Evolutionary conservation across 1,139 yeast species (phyloP), one percentile per base, ranked within the genome.

Genomic region (Candida sojae): DNA sequence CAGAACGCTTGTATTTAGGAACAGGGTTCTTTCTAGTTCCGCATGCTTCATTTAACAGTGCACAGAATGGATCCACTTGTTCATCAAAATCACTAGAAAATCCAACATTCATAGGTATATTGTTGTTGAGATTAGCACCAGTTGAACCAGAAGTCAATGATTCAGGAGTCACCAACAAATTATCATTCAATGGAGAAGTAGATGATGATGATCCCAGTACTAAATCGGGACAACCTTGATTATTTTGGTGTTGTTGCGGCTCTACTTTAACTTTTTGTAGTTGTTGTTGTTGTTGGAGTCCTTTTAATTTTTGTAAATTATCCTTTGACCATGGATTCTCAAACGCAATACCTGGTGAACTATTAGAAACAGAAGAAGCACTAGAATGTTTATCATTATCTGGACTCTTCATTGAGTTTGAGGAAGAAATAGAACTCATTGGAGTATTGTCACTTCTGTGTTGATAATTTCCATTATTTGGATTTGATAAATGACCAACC

Each of bases 41-140:
- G 66, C 98, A 92, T 0, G 92, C 97, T 62, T 83, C 79, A 53
- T 81, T 80, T 57, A 92, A 74, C 58, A 84, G 81, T 28, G 79
- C 80, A 62, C 98, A 92, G 61, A 92, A 92, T 43, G 84, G 85
- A 53, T 75, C 77, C 17, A 70, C 64, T 53, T 72, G 66, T 53
- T 76, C 80, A 36, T 75, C 79, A 53, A 73, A 76, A 30, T 60
- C 62, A 11, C 54, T 48, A 12, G 53, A 48, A 35, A 53, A 49
- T 38, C 64, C 68, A 43, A 49, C 53, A 34, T 56, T 53, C 31
- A 49, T 50, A 6, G 56, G 46, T 23, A 55, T 49, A n/a, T 58
- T 54, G 11, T 35, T 35, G 29, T 54, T 55, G 33, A 45, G 50
- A 39, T 54, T 53, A 23, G 52, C 47, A n/a, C 52, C 43, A 23